A percentile compares a stretch with the other conserved stretches of the same genome.
These are phyloP conservation scores for Arachis hypogaea DNA, from an alignment of 306 rosid species.

Conservation along the genomic window DNA sequence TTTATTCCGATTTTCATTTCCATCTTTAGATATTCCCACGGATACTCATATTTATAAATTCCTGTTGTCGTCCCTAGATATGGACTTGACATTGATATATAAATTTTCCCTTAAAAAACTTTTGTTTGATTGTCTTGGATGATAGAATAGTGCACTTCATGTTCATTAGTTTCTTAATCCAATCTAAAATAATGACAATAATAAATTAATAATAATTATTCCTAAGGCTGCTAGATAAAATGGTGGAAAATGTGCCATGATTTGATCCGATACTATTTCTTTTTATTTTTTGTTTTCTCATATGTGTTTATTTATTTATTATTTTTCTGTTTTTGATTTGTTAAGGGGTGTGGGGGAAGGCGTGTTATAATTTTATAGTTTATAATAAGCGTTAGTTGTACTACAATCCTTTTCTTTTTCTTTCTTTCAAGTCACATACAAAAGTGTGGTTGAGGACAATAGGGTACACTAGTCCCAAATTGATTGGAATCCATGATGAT, in stretches of 20 bases:
- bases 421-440: slow-evolving; percentile 21
- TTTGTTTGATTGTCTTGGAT: slow-evolving; percentile 32
- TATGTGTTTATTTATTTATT: too few species aligned
- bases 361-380: too few species aligned
- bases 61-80: too few species aligned
- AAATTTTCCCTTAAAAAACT: neutral
- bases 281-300: too few species aligned
- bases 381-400: too few species aligned
- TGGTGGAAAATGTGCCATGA: slow-evolving; percentile 20
- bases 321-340: too few species aligned
- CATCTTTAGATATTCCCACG: too few species aligned
- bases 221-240: slow-evolving; percentile 11
- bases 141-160: slow-evolving; percentile 12
- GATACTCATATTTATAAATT: too few species aligned
- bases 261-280: neutral
- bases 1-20: too few species aligned
- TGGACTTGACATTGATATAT: slow-evolving; percentile 1
- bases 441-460: slow-evolving; percentile 30
- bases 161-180: slow-evolving; percentile 42
- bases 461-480: slow-evolving; percentile 11
- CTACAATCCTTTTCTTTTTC: too few species aligned
- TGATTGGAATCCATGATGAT: slow-evolving; percentile 15
- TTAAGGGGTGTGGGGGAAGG: too few species aligned
- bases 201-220: neutral
- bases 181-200: neutral